Percentiles rank a stretch among this genome's conserved stretches.
Conservation (phyloP, 208 protist genomes). For the Trypanosoma mega region DNA sequence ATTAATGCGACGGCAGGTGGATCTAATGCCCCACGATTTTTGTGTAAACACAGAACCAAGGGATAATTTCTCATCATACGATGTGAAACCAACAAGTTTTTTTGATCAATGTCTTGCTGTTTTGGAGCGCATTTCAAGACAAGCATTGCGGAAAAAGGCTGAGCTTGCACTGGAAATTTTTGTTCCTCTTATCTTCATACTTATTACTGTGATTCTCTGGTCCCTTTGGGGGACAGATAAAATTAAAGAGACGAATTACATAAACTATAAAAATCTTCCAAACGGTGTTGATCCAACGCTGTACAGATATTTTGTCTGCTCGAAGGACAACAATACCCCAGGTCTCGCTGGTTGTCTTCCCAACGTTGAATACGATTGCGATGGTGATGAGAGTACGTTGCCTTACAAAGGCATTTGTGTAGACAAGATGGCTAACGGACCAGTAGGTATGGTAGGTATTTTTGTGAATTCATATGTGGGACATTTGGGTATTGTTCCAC, state of each 20-base stretch:
- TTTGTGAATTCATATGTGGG: slow-evolving; percentile 30
- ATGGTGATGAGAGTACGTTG: slow-evolving; percentile 38
- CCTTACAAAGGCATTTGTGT: slow-evolving; percentile 42
- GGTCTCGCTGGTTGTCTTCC: slow-evolving; percentile 19
- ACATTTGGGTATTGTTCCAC: slow-evolving; percentile 27
- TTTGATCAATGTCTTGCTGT: slow-evolving; percentile 34
- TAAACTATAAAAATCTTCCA: slow-evolving; percentile 37
- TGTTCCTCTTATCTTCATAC: slow-evolving; percentile 48
- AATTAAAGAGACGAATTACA: slow-evolving; percentile 12
- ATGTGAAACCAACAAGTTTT: too few species aligned
- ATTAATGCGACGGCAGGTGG: too few species aligned
- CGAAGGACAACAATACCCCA: too few species aligned
- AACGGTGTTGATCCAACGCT: slow-evolving; percentile 18
- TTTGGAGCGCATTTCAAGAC: slow-evolving; percentile 36
- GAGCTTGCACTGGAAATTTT: slow-evolving; percentile 35
- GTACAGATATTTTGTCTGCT: slow-evolving; percentile 33
- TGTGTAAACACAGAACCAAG: too few species aligned
- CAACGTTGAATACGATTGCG: slow-evolving; percentile 24
- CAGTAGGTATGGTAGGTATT: slow-evolving; percentile 6
- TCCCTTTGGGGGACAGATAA: slow-evolving; percentile 32
- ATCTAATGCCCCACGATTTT: too few species aligned
- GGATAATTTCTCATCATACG: too few species aligned
- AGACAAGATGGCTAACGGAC: slow-evolving; percentile 20
- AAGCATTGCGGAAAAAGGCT: slow-evolving; percentile 33
- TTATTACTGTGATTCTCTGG: slow-evolving; percentile 40